phyloP scores from a whole-genome alignment of 257 asterid genomes.

The Misopates orontium region DNA sequence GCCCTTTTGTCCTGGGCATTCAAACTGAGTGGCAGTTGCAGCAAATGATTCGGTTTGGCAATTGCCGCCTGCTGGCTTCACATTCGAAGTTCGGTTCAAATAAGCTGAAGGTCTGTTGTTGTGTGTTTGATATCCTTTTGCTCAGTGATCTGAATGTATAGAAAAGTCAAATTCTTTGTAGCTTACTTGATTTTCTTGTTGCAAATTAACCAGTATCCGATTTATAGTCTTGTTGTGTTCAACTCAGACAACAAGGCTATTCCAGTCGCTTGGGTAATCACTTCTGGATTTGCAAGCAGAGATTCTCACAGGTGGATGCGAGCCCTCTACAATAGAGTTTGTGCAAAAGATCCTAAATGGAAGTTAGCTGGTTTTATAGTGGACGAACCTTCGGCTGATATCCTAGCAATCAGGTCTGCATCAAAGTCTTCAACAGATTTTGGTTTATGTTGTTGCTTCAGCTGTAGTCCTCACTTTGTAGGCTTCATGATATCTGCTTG shows the following conservation, averaged over 20 bases:
- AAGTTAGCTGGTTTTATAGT: constrained; percentile 90
- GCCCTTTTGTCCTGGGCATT: constrained; percentile 80
- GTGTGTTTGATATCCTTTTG: constrained; percentile 22
- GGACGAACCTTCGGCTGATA: constrained; percentile 83
- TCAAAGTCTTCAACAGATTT: constrained; percentile 11
- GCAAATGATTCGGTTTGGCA: constrained; percentile 91
- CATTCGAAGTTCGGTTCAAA: constrained; percentile 82
- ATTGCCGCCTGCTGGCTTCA: constrained; percentile 71
- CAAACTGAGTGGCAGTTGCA: constrained; percentile 99
- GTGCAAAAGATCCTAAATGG: constrained; percentile 89
- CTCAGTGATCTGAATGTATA: constrained; percentile 16
- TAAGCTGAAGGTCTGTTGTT: constrained; percentile 71
- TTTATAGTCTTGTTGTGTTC: constrained; percentile 95
- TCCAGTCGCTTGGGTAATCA: constrained; percentile 92
- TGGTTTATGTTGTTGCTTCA: constrained; percentile 21
- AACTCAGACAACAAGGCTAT: constrained; percentile 97
- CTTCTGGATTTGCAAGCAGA: constrained; percentile 65
- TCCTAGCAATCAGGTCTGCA: constrained; percentile 64
- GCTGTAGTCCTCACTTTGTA: background rate
- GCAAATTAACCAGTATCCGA: constrained; percentile 67
- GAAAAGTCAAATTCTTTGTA: constrained; percentile 18
- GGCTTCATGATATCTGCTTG: background rate
- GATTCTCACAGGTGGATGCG: constrained; percentile 86
- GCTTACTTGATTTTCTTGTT: constrained; percentile 46
- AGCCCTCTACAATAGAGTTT: constrained; percentile 80